Conservation (phyloP, 208 protist species). For the Spongospora subterranea region DNA sequence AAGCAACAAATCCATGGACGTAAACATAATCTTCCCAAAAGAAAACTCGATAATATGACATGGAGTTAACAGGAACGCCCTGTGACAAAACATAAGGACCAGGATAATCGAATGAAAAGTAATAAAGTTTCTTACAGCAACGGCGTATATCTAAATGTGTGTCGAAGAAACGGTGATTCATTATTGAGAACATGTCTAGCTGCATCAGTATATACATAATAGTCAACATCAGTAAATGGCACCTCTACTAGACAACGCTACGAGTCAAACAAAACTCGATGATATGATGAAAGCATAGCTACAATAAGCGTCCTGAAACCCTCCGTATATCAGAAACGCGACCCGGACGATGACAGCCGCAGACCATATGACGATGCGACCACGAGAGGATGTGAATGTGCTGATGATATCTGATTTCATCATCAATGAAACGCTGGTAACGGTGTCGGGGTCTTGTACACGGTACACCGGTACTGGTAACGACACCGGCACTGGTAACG, state of each 20-base stretch:
- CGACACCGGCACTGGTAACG: too few relatives aligned
- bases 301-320: conserved; percentile 32
- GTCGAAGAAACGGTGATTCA: conserved; percentile 36
- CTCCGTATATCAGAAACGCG: not conserved
- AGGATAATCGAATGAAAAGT: not conserved
- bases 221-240: conserved; percentile 39
- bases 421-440: not conserved
- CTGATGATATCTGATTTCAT: not conserved
- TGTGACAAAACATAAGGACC: not conserved
- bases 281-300: not conserved
- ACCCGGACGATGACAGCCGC: not conserved
- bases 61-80: conserved; percentile 21
- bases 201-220: conserved; percentile 37
- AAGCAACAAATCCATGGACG: not conserved
- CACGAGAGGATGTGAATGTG: too few relatives aligned
- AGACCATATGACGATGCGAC: too few relatives aligned
- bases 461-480: too few relatives aligned
- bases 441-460: too few relatives aligned
- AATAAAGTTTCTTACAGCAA: conserved; percentile 5
- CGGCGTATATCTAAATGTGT: conserved; percentile 36
- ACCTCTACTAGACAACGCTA: conserved; percentile 31
- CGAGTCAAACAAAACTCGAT: not conserved
- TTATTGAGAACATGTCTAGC: conserved; percentile 12
- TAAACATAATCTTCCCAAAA: conserved; percentile 37
- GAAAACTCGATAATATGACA: conserved; percentile 17